These are phyloP conservation scores for Lepidopterella palustris DNA, from an alignment of 495 filamentous ascomycete genomes.

Conservation along the genomic window DNA sequence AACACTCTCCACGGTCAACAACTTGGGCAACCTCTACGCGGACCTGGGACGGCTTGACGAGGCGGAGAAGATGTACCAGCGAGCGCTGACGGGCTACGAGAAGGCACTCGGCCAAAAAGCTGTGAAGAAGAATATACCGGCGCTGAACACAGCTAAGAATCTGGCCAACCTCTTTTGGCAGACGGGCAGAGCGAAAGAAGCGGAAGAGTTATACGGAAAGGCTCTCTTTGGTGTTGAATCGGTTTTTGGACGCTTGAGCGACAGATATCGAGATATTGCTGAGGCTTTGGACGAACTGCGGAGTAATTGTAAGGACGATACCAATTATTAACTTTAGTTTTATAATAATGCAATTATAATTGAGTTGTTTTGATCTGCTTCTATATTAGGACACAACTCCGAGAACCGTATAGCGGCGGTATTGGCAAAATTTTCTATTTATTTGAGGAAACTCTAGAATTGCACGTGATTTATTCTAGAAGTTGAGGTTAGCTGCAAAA, in stretches of 20 bases:
- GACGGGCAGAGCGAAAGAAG: not conserved
- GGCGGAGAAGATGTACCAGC: constrained; percentile 24
- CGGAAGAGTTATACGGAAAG: not conserved
- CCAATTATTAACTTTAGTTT: not conserved
- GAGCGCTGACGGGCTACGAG: constrained; percentile 33
- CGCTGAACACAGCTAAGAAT: not conserved
- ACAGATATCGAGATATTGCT: not conserved
- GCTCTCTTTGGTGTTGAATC: not conserved
- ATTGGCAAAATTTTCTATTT: too few relatives aligned
- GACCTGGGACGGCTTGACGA: not conserved
- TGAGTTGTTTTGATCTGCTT: not conserved
- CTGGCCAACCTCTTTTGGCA: not conserved
- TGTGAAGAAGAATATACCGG: not conserved
- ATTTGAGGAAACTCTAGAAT: too few relatives aligned
- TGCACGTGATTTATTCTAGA: too few relatives aligned
- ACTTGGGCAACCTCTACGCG: not conserved
- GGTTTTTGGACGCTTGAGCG: not conserved
- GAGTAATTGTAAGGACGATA: not conserved
- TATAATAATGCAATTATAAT: not conserved
- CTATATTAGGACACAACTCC: too few relatives aligned
- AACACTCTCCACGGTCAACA: too few relatives aligned
- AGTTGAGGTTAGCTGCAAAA: too few relatives aligned
- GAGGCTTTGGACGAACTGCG: not conserved
- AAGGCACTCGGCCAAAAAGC: constrained; percentile 11
- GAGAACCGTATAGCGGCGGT: too few relatives aligned